A percentile compares a stretch with the other conserved stretches of the same genome.
These are phyloP conservation scores for Mycena olivaceomarginata DNA, from an alignment of 768 basidiomycete species.

Conservation along the genomic window DNA sequence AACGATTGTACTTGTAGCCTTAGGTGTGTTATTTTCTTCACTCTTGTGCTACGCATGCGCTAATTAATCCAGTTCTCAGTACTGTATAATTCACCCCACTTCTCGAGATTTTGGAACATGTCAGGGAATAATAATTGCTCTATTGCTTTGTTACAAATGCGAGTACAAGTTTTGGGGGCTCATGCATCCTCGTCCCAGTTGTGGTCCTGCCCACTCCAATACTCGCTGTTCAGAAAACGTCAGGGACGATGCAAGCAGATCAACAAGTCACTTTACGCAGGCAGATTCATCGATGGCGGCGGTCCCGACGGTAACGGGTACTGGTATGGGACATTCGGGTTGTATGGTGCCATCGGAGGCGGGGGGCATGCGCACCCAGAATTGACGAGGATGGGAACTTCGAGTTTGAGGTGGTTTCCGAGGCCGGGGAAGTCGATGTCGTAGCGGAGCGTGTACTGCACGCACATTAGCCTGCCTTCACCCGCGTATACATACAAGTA, in stretches of 20 bases:
- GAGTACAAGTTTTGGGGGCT: not conserved
- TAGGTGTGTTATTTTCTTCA: constrained; percentile 17
- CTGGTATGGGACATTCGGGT: constrained; percentile 16
- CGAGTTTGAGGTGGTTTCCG: constrained; percentile 39
- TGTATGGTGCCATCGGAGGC: constrained; percentile 17
- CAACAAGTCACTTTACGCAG: constrained; percentile 24
- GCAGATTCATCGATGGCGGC: constrained; percentile 38
- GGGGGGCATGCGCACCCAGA: constrained; percentile 37
- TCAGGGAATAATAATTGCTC: not conserved
- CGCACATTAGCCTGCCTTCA: not conserved
- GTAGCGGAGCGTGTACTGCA: constrained; percentile 32
- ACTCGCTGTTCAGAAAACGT: constrained; percentile 9
- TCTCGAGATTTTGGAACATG: not conserved
- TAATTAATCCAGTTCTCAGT: not conserved
- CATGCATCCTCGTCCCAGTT: constrained; percentile 37
- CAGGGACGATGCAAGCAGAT: not conserved
- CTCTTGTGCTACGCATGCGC: not conserved
- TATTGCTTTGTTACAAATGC: not conserved
- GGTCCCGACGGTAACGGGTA: constrained; percentile 38
- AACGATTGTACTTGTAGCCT: constrained; percentile 9
- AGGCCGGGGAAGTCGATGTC: constrained; percentile 41
- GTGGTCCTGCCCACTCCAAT: constrained; percentile 40
- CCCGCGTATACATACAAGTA: too few species aligned
- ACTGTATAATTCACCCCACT: constrained; percentile 20
- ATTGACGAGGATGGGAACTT: constrained; percentile 39